Base-by-base conservation (phyloP, 2,329 filamentous ascomycete species). In the Cladosporium sp. region DNA sequence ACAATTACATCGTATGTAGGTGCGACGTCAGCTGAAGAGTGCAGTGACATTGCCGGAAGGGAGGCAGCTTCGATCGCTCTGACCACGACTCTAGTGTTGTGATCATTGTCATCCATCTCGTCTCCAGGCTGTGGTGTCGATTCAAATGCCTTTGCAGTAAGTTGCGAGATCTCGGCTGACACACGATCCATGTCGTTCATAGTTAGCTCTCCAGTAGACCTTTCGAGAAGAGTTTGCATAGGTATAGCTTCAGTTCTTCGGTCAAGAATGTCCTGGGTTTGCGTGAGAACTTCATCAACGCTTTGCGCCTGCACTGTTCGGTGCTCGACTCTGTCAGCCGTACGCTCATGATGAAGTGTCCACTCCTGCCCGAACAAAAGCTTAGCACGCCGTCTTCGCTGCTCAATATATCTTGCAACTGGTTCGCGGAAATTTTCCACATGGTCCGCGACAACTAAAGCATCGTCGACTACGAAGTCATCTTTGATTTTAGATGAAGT, bases 1-100 rank as follows among this genome's bases (percentile, higher is more conserved):
- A 71, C 56, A 12, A 70, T 60, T 14, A 55, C 42, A 25, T 68
- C 60, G 50, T 70, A 70, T 3, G 61, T 42, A 19, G 45, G 11
- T 51, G 34, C 15, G 15, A 22, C 19, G 39, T 42, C 15, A 5
- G 11, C 11, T 3, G 22, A n/a, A 9, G 15, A n/a, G 11, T 43
- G 51, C 6, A 30, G 9, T 20, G 28, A 19, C 19, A 12, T 20
- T 55, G 19, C n/a, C 49, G 43, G 15, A 39, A 61, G 50, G 56
- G 59, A 28, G 30, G 61, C 34, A 38, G 58, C n/a, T 43, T 34
- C 11, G 55, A 34, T 34, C 56, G 59, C 7, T 25, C 40, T 19
- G 40, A 56, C 38, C 55, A 60, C 25, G 57, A 42, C 54, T 50
- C 37, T 52, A n/a, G 51, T 49, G 34, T 7, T 34, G 15, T 22